Conservation (phyloP, 2,329 filamentous ascomycete species). For the Aspergillus fischeri region DNA sequence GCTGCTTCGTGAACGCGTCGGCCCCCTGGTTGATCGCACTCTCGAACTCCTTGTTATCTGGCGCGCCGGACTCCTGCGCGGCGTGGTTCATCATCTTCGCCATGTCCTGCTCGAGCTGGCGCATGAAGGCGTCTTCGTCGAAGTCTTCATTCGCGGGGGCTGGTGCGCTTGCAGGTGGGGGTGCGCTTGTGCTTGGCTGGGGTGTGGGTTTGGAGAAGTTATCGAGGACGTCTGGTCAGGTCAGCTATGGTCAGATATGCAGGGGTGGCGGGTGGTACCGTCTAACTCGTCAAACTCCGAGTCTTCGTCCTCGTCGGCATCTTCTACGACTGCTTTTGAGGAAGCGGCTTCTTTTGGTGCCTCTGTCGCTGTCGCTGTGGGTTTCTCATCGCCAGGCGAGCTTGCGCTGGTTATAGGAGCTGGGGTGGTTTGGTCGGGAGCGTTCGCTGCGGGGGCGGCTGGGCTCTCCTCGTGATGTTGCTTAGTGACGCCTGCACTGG, state of each 20-base stretch:
- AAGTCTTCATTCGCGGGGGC: slow-evolving; percentile 16
- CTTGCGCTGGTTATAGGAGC: not conserved
- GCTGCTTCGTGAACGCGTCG: slow-evolving; percentile 33
- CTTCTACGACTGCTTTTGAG: slow-evolving; percentile 3
- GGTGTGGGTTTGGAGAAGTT: slow-evolving; percentile 58
- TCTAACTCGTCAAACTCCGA: slow-evolving; percentile 95
- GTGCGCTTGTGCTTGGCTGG: slow-evolving; percentile 23
- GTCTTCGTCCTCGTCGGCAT: slow-evolving; percentile 64
- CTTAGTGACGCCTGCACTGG: not conserved
- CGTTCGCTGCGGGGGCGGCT: not conserved
- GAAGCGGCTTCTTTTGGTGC: slow-evolving; percentile 5
- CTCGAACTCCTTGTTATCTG: slow-evolving; percentile 20
- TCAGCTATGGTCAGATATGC: slow-evolving; percentile 2
- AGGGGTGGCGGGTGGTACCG: slow-evolving; percentile 47
- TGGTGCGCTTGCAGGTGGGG: slow-evolving; percentile 13
- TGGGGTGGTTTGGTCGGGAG: not conserved
- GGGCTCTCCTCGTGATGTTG: not conserved
- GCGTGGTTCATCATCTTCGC: slow-evolving; percentile 64
- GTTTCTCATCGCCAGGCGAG: not conserved
- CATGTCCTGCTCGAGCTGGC: slow-evolving; percentile 87
- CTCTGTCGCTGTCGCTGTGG: not conserved
- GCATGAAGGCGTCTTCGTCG: slow-evolving; percentile 59
- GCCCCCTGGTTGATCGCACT: slow-evolving; percentile 28
- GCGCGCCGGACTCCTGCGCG: slow-evolving; percentile 17
- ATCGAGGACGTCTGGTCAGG: slow-evolving; percentile 73